Conservation (phyloP, 2,329 filamentous ascomycete genomes). For the Tolypocladium tundrense region DNA sequence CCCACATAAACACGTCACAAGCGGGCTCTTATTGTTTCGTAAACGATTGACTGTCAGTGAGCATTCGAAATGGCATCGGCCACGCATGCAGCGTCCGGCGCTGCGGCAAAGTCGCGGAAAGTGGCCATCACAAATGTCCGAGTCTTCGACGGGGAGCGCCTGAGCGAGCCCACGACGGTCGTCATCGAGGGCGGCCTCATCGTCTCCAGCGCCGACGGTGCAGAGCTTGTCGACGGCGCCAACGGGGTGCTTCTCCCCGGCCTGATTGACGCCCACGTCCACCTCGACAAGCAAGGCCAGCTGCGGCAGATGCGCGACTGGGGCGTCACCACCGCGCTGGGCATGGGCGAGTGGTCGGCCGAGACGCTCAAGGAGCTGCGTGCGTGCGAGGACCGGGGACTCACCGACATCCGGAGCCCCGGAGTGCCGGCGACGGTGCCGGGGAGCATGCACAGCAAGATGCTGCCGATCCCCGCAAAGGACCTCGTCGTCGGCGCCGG, state of each 20-base stretch:
- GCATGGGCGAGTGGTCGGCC: conserved; percentile 1
- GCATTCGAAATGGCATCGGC: background rate
- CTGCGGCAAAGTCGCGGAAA: background rate
- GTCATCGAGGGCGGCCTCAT: background rate
- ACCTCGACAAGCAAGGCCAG: background rate
- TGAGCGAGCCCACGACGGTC: background rate
- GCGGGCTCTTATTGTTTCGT: too few relatives aligned
- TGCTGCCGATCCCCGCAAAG: background rate
- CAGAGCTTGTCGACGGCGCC: conserved; percentile 22
- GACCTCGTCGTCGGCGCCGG: background rate
- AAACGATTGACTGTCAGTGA: background rate
- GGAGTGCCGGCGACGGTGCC: background rate
- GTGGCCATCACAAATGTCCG: background rate
- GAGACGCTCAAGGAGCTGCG: background rate
- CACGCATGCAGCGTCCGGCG: background rate
- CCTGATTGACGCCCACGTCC: conserved; percentile 4
- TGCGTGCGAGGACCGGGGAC: background rate
- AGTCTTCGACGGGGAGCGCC: background rate
- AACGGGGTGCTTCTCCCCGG: conserved; percentile 1
- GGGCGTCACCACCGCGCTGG: conserved; percentile 4
- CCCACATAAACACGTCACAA: too few relatives aligned
- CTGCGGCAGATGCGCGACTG: background rate
- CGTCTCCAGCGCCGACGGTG: background rate
- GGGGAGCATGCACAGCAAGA: background rate
- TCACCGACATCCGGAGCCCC: background rate